Evolutionary conservation across 176 grass and related monocot species (phyloP).

Genomic region (Elymus sibiricus): DNA sequence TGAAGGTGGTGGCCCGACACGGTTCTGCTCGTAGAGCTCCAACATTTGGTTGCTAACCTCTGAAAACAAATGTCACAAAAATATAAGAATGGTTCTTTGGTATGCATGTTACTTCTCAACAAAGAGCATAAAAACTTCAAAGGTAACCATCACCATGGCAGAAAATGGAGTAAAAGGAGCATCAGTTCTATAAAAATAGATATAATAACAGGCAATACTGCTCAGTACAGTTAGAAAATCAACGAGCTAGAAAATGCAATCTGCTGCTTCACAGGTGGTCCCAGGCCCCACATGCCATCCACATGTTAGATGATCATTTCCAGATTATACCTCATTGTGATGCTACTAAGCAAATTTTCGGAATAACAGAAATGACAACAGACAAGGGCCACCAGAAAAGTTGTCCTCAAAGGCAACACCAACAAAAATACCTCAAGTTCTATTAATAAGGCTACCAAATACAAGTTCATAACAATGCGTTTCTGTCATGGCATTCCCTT

Average conservation of each 20-base stretch:
- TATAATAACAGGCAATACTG: not conserved
- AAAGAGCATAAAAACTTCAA: conserved; percentile 4
- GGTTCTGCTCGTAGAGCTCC: conserved; percentile 80
- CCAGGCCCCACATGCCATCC: not conserved
- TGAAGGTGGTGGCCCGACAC: conserved; percentile 32
- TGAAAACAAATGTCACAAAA: conserved; percentile 25
- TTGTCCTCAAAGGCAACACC: not conserved
- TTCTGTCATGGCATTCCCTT: not conserved
- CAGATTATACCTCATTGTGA: not conserved
- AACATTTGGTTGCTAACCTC: conserved; percentile 93
- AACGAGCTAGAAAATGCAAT: not conserved
- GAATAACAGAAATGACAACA: not conserved
- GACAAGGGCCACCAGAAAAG: not conserved
- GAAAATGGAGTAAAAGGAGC: not conserved
- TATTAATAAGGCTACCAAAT: not conserved
- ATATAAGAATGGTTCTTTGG: not conserved
- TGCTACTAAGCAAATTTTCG: not conserved
- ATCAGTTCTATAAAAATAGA: not conserved
- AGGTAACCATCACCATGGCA: not conserved
- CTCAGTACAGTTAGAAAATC: not conserved
- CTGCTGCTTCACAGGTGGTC: not conserved
- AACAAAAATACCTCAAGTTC: not conserved
- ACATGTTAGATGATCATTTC: not conserved
- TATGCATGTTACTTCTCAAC: not conserved
- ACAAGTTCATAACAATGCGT: not conserved